phyloP scores from a whole-genome alignment of 768 basidiomycete genomes.

The Lenzites betulinus region DNA sequence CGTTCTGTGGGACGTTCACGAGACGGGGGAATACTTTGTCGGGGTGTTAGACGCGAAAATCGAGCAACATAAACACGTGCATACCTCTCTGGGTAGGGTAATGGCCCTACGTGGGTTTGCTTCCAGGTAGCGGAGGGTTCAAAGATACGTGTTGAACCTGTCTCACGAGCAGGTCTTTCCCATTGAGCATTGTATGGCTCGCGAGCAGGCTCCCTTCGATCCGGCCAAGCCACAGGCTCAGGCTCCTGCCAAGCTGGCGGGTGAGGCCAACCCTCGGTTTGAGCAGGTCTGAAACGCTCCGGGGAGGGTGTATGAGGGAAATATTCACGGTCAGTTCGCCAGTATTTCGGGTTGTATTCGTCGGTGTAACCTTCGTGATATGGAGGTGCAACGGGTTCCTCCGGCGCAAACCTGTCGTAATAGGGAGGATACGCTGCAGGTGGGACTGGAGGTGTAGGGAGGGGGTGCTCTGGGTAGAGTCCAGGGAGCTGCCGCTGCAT shows the following conservation, averaged over 20 bases:
- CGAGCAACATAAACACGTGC: neutral
- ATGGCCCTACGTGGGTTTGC: slow-evolving; percentile 49
- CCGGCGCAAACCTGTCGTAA: slow-evolving; percentile 53
- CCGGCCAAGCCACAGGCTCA: slow-evolving; percentile 18
- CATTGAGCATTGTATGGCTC: slow-evolving; percentile 9
- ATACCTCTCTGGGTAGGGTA: slow-evolving; percentile 5
- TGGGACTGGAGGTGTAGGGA: slow-evolving; percentile 51
- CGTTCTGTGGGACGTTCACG: slow-evolving; percentile 19
- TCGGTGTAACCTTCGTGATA: slow-evolving; percentile 44
- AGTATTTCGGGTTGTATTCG: slow-evolving; percentile 37
- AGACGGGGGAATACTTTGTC: neutral
- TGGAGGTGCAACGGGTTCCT: slow-evolving; percentile 29
- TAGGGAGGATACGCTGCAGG: slow-evolving; percentile 41
- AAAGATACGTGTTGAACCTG: slow-evolving; percentile 56
- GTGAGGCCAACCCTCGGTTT: slow-evolving; percentile 52
- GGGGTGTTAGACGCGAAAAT: neutral
- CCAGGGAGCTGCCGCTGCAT: slow-evolving; percentile 19
- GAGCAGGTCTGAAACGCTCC: slow-evolving; percentile 47
- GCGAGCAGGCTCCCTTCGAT: slow-evolving; percentile 40
- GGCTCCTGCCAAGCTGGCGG: slow-evolving; percentile 43
- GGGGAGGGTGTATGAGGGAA: slow-evolving; percentile 55
- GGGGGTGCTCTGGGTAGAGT: slow-evolving; percentile 33
- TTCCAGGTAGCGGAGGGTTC: slow-evolving; percentile 78
- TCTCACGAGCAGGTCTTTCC: slow-evolving; percentile 39
- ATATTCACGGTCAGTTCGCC: slow-evolving; percentile 36